Conservation (phyloP, 768 basidiomycete species). For the Hypholoma sublateritium region DNA sequence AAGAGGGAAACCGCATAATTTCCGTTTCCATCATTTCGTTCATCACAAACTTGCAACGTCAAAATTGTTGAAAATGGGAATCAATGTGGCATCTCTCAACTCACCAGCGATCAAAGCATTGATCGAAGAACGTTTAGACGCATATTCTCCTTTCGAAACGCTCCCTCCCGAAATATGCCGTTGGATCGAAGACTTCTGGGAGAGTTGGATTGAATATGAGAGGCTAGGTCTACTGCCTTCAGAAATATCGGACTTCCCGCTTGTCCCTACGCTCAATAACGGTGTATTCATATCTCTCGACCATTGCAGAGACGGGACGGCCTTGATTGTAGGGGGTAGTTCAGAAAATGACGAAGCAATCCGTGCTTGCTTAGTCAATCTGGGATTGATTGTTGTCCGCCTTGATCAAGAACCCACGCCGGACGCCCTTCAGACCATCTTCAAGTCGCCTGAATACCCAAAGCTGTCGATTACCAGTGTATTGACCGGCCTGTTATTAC, state of each 20-base stretch:
- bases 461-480: conserved; percentile 13
- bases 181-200: conserved; percentile 38
- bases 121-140: conserved; percentile 7
- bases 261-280: conserved; percentile 30
- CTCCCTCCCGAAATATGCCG: conserved; percentile 9
- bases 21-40: conserved; percentile 25
- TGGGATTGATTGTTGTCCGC: conserved; percentile 16
- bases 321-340: conserved; percentile 21
- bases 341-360: conserved; percentile 7
- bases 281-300: conserved; percentile 31
- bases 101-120: conserved; percentile 11
- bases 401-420: conserved; percentile 19
- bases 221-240: conserved; percentile 4
- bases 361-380: conserved; percentile 9
- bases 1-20: conserved; percentile 15
- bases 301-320: conserved; percentile 23
- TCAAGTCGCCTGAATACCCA: conserved; percentile 15
- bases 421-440: conserved; percentile 13
- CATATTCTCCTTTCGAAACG: not conserved
- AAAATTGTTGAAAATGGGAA: conserved; percentile 16
- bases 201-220: conserved; percentile 18
- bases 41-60: conserved; percentile 22
- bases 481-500: conserved; percentile 17
- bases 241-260: conserved; percentile 27
- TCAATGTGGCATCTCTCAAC: conserved; percentile 26